Evolutionary conservation across 805 yeast species (phyloP).

Genomic region (Suhomyces emberorum): DNA sequence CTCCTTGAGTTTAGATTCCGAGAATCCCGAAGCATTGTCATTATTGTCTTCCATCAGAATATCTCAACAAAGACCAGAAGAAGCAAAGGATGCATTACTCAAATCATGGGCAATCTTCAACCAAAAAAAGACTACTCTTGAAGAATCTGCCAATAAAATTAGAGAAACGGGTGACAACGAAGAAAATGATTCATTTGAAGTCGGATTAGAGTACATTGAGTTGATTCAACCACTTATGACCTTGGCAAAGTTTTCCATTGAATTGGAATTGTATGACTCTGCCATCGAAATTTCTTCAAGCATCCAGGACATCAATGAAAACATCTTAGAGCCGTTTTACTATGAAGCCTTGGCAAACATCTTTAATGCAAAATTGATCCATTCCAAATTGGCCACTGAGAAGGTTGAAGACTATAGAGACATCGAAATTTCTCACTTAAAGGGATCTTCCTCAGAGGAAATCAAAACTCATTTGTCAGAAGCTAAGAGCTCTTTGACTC

Average conservation of each 20-base stretch:
- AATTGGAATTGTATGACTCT: constrained; percentile 66
- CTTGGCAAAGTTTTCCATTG: constrained; percentile 71
- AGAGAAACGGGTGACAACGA: constrained; percentile 18
- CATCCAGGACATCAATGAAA: constrained; percentile 78
- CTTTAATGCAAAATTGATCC: constrained; percentile 35
- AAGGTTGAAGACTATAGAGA: constrained; percentile 41
- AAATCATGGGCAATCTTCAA: constrained; percentile 73
- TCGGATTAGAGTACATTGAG: constrained; percentile 55
- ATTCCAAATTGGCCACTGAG: constrained; percentile 20
- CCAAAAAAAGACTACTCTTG: constrained; percentile 46
- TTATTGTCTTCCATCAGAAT: constrained; percentile 83
- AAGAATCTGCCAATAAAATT: constrained; percentile 31
- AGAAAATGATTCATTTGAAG: constrained; percentile 41
- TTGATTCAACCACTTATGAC: constrained; percentile 71
- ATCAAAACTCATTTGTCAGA: constrained; percentile 32
- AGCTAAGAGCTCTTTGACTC: constrained; percentile 42
- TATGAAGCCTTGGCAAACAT: constrained; percentile 75
- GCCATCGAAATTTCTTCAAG: constrained; percentile 63
- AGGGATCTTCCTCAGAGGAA: constrained; percentile 23
- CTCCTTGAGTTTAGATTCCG: constrained; percentile 57
- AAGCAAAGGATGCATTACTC: constrained; percentile 65
- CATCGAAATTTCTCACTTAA: constrained; percentile 20
- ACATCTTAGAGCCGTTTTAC: constrained; percentile 76
- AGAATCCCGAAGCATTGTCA: constrained; percentile 78
- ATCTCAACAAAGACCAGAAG: constrained; percentile 73